phyloP scores from a whole-genome alignment of 495 filamentous ascomycete genomes.

The Penicillium malachiteum region DNA sequence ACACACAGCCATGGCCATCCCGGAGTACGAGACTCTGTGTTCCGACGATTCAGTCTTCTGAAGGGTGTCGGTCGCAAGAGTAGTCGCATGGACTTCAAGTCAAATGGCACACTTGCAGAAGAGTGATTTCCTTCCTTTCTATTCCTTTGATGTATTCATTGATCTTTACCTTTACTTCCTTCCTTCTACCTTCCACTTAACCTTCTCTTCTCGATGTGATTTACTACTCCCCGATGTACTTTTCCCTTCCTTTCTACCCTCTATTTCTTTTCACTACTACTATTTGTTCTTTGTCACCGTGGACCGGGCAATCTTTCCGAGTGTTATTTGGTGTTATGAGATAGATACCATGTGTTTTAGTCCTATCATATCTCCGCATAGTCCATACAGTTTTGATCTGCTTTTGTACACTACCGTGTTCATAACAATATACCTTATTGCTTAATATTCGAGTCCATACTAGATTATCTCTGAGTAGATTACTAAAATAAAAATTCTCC shows the following conservation, averaged over 20 bases:
- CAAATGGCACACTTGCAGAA: constrained; percentile 34
- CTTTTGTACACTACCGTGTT: not conserved
- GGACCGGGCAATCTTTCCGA: constrained; percentile 12
- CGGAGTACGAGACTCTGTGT: constrained; percentile 44
- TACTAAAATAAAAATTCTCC: too few relatives aligned
- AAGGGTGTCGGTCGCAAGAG: constrained; percentile 46
- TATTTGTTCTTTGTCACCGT: constrained; percentile 8
- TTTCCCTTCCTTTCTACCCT: constrained; percentile 1
- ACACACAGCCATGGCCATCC: not conserved
- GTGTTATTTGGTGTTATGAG: constrained; percentile 18
- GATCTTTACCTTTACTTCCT: constrained; percentile 11
- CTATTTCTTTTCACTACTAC: constrained; percentile 3
- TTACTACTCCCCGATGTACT: constrained; percentile 23
- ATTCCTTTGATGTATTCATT: constrained; percentile 12
- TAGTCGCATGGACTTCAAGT: constrained; percentile 46
- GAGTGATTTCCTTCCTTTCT: constrained; percentile 28
- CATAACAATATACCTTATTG: too few relatives aligned
- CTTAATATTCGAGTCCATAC: too few relatives aligned
- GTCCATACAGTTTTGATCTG: constrained; percentile 4
- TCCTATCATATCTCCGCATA: constrained; percentile 14
- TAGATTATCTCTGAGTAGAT: too few relatives aligned
- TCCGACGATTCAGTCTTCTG: constrained; percentile 47
- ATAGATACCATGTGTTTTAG: constrained; percentile 27
- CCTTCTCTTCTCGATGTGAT: constrained; percentile 25
- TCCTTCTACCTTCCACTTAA: constrained; percentile 6